Conservation (phyloP, 805 yeast species). For the Phaffomyces antillensis region DNA sequence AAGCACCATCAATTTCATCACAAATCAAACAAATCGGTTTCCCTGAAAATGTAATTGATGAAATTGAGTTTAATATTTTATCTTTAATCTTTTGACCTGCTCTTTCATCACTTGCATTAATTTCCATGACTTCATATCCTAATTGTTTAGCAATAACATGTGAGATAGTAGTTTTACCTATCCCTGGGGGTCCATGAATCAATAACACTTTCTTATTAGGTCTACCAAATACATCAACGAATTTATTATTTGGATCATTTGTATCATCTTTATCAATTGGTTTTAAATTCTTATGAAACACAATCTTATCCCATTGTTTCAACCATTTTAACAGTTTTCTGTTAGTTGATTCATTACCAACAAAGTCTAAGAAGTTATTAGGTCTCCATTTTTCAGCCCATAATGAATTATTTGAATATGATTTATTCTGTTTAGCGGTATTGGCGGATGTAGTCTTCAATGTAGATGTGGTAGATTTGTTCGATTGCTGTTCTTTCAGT, state of each 20-base stretch:
- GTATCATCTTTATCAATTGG: constrained; percentile 17
- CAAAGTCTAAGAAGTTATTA: constrained; percentile 49
- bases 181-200: constrained; percentile 87
- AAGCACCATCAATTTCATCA: constrained; percentile 85
- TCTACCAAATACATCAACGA: constrained; percentile 45
- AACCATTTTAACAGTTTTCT: constrained; percentile 57
- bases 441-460: neutral
- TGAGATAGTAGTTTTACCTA: constrained; percentile 79
- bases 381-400: constrained; percentile 72
- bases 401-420: constrained; percentile 12
- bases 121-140: constrained; percentile 74
- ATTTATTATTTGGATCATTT: constrained; percentile 3
- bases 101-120: constrained; percentile 81
- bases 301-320: constrained; percentile 57
- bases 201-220: constrained; percentile 60
- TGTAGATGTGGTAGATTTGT: no score
- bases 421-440: neutral
- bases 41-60: constrained; percentile 57
- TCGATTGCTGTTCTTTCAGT: constrained; percentile 5
- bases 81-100: constrained; percentile 50
- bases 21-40: constrained; percentile 77
- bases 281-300: constrained; percentile 38
- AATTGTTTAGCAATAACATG: constrained; percentile 78
- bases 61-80: constrained; percentile 54
- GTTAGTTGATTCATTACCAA: constrained; percentile 63